Base-by-base conservation (phyloP, 2,329 filamentous ascomycete species). In the Cladosporium sp. region DNA sequence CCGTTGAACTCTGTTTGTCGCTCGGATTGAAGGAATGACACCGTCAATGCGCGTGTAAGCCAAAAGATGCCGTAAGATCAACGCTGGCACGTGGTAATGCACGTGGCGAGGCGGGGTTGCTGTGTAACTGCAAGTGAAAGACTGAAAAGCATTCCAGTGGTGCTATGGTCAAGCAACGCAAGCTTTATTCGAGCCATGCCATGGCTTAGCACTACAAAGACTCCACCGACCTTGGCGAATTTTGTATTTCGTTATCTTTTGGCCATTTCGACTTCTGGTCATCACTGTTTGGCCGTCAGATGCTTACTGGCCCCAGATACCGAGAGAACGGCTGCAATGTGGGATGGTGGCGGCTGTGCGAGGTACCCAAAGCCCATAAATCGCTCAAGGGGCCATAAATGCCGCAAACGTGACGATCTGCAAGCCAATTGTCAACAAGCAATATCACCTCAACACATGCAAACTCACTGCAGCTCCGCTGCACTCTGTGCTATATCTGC, bases 181-280 rank as follows among this genome's bases (percentile, higher is more conserved):
- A 50, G 47, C 32, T 50, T 50, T 50, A 50, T 50, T 19, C 1
- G 32, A n/a, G 47, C 47, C 47, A 50, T 50, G 47, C 32, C 47
- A 15, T 13, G 4, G 20, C n/a, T n/a, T n/a, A n/a, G n/a, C 28
- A 37, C 20, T 20, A 15, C 32, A 22, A 28, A 4, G 39, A 42
- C 22, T 22, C 20, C 20, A 10, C 39, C 39, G n/a, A 42, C 22
- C n/a, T 7, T 44, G 39, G n/a, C n/a, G n/a, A 24, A 20, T 5
- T 3, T 44, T 15, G 20, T n/a, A 24, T 25, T 44, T 24, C n/a
- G n/a, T 49, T 50, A 50, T 50, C 47, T 50, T n/a, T 32, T 50
- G 32, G 7, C 12, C 19, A 22, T 37, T 15, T 4, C 19, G 47
- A n/a, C 10, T 24, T 15, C 9, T n/a, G 12, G 47, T 50, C 47